Conservation (phyloP, 2,329 filamentous ascomycete species). For the Sporothrix pseudoabietina region DNA sequence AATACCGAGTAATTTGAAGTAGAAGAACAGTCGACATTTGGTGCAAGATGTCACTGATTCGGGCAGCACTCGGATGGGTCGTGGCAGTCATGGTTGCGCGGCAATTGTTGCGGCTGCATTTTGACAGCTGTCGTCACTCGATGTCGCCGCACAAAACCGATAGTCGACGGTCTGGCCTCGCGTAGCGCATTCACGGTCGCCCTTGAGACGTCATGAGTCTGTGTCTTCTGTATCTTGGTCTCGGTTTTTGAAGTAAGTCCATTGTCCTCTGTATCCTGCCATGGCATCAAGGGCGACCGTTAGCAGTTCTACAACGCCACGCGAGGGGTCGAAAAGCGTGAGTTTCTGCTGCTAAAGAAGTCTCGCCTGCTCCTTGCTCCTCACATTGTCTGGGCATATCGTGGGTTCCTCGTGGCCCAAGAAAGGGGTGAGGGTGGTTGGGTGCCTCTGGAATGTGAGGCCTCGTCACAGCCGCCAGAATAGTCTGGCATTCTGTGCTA, state of each 20-base stretch:
- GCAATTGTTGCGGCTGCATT: neutral
- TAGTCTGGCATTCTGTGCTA: neutral
- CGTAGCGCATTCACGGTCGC: neutral
- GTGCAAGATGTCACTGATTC: conserved; percentile 5
- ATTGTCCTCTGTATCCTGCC: neutral
- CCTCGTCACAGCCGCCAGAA: neutral
- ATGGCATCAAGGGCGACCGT: neutral
- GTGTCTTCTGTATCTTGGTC: neutral
- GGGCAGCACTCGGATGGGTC: neutral
- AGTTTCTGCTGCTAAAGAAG: neutral
- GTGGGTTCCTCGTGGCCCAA: neutral
- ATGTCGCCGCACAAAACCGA: neutral
- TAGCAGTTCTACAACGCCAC: neutral
- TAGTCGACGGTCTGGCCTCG: neutral
- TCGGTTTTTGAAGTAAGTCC: neutral
- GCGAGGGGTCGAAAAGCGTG: neutral
- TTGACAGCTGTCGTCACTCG: neutral
- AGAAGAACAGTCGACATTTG: neutral
- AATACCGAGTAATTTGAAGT: neutral
- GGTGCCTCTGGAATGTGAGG: neutral
- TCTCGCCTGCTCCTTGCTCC: neutral
- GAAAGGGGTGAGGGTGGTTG: neutral
- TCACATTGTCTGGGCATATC: neutral
- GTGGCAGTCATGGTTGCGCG: neutral
- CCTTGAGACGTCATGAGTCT: neutral